Percentiles rank a stretch among this genome's conserved stretches.
These are phyloP conservation scores for Penicillium sp. DNA, from an alignment of 2,329 filamentous ascomycete genomes.

Conservation along the genomic window DNA sequence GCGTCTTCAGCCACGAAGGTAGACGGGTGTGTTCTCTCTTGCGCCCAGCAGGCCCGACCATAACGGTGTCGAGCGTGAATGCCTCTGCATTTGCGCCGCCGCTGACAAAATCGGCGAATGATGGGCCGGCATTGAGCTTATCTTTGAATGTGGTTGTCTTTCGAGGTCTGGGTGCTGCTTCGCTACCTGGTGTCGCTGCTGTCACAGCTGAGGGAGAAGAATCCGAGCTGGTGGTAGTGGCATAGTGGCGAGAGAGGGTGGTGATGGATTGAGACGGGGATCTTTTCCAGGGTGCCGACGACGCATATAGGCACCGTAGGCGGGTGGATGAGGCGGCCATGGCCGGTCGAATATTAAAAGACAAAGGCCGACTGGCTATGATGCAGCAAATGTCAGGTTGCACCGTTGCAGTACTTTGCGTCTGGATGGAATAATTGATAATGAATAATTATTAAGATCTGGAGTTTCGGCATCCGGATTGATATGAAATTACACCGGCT, in stretches of 20 bases:
- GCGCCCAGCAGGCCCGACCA: conserved; percentile 58
- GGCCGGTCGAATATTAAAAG: background rate
- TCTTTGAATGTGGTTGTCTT: conserved; percentile 56
- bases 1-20: conserved; percentile 93
- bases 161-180: conserved; percentile 55
- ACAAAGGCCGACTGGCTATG: background rate
- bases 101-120: conserved; percentile 60
- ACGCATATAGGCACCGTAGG: conserved; percentile 29
- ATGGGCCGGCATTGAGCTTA: conserved; percentile 61
- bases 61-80: conserved; percentile 58
- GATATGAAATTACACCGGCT: background rate
- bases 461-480: conserved; percentile 1
- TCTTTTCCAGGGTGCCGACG: conserved; percentile 18
- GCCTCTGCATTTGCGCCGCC: conserved; percentile 46
- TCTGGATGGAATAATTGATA: background rate
- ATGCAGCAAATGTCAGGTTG: background rate
- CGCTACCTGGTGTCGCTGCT: conserved; percentile 44
- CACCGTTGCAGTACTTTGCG: background rate
- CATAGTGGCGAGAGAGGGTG: conserved; percentile 29
- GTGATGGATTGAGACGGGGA: conserved; percentile 16
- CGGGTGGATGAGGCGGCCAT: conserved; percentile 29
- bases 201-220: conserved; percentile 26
- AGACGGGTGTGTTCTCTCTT: conserved; percentile 69
- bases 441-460: background rate
- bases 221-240: conserved; percentile 32